phyloP scores from a whole-genome alignment of 2,329 filamentous ascomycete genomes.

The Phoma sp. region DNA sequence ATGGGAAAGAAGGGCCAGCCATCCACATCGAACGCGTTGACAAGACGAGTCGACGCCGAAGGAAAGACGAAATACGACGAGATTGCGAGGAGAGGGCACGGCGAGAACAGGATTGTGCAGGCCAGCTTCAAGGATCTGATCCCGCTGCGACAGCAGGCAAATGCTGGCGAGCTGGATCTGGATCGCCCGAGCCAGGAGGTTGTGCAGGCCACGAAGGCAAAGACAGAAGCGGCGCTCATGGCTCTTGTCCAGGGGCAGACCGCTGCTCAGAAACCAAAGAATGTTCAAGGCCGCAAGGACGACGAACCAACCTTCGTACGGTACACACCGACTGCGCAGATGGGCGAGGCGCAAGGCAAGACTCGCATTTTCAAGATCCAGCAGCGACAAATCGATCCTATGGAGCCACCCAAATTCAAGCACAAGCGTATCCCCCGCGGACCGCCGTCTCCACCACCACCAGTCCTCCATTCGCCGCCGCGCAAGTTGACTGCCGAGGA shows the following conservation, averaged over 20 bases:
- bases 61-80: constrained; percentile 97
- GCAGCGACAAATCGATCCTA: constrained; percentile 87
- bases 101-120: constrained; percentile 83
- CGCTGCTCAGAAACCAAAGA: constrained; percentile 94
- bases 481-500: constrained; percentile 95
- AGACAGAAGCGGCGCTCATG: constrained; percentile 85
- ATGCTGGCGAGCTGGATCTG: constrained; percentile 89
- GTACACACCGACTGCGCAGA: constrained; percentile 95
- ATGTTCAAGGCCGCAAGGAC: constrained; percentile 78
- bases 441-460: constrained; percentile 88
- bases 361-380: constrained; percentile 99
- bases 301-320: constrained; percentile 91
- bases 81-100: constrained; percentile 88
- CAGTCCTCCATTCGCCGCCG: constrained; percentile 92
- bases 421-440: constrained; percentile 97
- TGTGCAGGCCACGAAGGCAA: constrained; percentile 81
- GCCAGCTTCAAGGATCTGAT: constrained; percentile 97
- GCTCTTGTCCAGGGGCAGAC: constrained; percentile 83
- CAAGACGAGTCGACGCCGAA: constrained; percentile 88
- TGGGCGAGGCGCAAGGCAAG: constrained; percentile 85
- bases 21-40: constrained; percentile 78
- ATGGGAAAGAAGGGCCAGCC: constrained; percentile 78
- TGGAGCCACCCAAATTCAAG: constrained; percentile 98
- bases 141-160: constrained; percentile 87
- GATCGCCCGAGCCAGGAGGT: constrained; percentile 84